phyloP scores from a whole-genome alignment of 2,329 filamentous ascomycete genomes.

The Alternaria triticina region DNA sequence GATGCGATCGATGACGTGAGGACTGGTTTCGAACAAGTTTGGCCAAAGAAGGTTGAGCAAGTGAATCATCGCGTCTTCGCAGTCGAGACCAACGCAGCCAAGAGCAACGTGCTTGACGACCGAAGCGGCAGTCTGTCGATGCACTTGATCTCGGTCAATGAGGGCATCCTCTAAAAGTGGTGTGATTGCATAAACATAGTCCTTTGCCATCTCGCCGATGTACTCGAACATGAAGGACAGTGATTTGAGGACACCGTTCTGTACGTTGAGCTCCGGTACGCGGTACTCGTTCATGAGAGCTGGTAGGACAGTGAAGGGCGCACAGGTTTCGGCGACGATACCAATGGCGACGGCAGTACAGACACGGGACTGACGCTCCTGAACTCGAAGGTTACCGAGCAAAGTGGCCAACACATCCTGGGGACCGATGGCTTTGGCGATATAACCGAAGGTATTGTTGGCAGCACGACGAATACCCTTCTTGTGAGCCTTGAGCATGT shows the following conservation, averaged over 20 bases:
- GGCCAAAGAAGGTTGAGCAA: conserved; percentile 95
- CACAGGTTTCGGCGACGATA: conserved; percentile 97
- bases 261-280: conserved; percentile 96
- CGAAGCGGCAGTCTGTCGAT: conserved; percentile 92
- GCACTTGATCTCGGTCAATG: conserved; percentile 97
- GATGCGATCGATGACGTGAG: conserved; percentile 97
- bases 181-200: conserved; percentile 98
- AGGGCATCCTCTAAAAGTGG: conserved; percentile 95
- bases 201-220: conserved; percentile 99
- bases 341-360: conserved; percentile 98
- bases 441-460: conserved; percentile 99
- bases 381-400: conserved; percentile 94
- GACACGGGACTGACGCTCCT: conserved; percentile 96
- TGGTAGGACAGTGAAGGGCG: conserved; percentile 97
- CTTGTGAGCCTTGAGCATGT: conserved; percentile 99
- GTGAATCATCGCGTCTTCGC: conserved; percentile 98
- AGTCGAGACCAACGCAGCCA: conserved; percentile 95
- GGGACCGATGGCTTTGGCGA: conserved; percentile 97
- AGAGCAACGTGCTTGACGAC: conserved; percentile 98
- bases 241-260: conserved; percentile 97
- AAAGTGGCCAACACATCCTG: conserved; percentile 96
- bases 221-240: conserved; percentile 98
- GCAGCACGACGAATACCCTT: conserved; percentile 97
- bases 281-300: conserved; percentile 99
- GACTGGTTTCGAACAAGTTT: conserved; percentile 96